Base-by-base conservation (phyloP, 2,329 filamentous ascomycete species). In the Neocucurbitaria cava region DNA sequence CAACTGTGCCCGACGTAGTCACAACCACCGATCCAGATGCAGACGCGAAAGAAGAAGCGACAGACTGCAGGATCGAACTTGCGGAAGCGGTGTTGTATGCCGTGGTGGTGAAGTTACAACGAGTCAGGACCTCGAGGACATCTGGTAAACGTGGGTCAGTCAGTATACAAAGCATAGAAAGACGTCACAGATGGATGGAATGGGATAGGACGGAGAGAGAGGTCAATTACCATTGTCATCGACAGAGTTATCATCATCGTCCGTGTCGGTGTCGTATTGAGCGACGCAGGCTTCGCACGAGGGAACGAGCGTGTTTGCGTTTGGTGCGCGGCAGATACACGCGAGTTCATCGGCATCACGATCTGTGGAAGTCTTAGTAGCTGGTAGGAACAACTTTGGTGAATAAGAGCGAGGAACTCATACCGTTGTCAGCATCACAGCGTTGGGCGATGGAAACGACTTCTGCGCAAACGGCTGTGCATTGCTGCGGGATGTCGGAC, bases 201-300 rank as follows among this genome's bases (percentile, higher is more conserved):
- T n/a, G n/a, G n/a, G n/a, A n/a, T n/a, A n/a, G n/a, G n/a, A n/a
- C n/a, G n/a, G n/a, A n/a, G n/a, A n/a, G n/a, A n/a, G n/a, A n/a
- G n/a, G n/a, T 3, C 13, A 6, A 3, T 31, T 31, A 31, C 30
- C 30, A 31, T 44, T 62, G 40, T 66, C 66, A 47, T 71, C 63
- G 35, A 61, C 55, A 10, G n/a, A 24, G 17, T 46, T 33, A 26
- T 48, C 38, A 39, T 59, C 53, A 26, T 59, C 48, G 28, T 59
- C 54, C 23, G 46, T 42, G 28, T 61, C 65, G 30, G 47, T 55
- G 42, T 70, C 65, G 61, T 55, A 70, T 39, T 66, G 52, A 5
- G 59, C 46, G 31, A 75, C 64, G 49, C 70, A 75, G 17, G 70
- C 66, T 17, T 69, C 70, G 53, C 71, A 75, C 13, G 58, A 36